phyloP scores from a whole-genome alignment of 78 protist genomes.

The Dictyostelium capitatum region DNA sequence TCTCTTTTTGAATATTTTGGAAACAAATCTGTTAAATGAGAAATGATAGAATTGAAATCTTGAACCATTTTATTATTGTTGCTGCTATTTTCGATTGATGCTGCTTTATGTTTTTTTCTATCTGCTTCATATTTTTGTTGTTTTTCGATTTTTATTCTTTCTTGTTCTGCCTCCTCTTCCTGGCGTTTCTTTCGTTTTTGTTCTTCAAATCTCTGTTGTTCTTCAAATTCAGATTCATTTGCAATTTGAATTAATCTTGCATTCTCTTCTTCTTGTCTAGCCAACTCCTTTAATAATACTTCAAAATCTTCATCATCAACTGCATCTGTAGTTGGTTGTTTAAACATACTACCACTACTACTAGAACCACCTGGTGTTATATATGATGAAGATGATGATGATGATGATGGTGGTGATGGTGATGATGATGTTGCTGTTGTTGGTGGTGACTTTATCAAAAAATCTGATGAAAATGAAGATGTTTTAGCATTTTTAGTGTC shows the following conservation, averaged over 20 bases:
- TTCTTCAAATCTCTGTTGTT: background rate
- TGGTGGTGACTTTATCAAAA: background rate
- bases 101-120: background rate
- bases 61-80: background rate
- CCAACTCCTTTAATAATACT: background rate
- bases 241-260: background rate
- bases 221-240: background rate
- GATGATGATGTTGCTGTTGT: background rate
- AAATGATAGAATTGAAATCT: constrained; percentile 2
- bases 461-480: background rate
- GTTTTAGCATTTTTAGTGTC: background rate
- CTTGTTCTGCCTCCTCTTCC: background rate
- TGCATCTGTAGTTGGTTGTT: background rate
- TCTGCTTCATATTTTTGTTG: background rate
- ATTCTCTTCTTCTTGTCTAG: background rate
- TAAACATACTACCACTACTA: background rate
- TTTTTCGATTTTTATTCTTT: background rate
- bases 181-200: background rate
- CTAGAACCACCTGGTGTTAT: background rate
- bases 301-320: constrained; percentile 16
- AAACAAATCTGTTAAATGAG: constrained; percentile 2
- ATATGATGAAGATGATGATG: background rate
- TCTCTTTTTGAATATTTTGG: constrained; percentile 16
- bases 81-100: background rate
- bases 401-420: constrained; percentile 15